phyloP scores from a whole-genome alignment of 768 basidiomycete species.

The Tylopilus sp. region DNA sequence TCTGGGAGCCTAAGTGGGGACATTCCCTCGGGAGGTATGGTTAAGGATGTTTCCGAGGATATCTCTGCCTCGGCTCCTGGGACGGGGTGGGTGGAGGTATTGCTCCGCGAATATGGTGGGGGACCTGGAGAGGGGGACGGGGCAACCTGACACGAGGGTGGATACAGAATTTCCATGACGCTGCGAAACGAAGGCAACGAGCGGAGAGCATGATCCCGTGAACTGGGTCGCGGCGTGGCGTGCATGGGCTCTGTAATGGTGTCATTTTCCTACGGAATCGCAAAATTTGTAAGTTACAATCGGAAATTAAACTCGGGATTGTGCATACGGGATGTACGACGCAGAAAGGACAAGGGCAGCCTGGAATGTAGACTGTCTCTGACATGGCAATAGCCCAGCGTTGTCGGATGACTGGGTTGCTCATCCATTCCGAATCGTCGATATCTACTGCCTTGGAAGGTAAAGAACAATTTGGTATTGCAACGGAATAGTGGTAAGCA shows the following conservation, averaged over 20 bases:
- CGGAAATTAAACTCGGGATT: background rate
- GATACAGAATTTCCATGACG: slow-evolving; percentile 28
- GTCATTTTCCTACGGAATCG: slow-evolving; percentile 9
- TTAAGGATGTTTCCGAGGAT: background rate
- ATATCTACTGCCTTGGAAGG: background rate
- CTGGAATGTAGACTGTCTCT: background rate
- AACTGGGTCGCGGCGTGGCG: background rate
- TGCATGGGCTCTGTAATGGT: background rate
- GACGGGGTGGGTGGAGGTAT: background rate
- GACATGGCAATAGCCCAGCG: background rate
- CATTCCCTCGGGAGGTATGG: background rate
- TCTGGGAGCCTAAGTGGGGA: background rate
- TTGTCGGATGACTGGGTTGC: background rate
- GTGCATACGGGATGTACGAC: slow-evolving; percentile 2
- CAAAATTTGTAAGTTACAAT: slow-evolving; percentile 6
- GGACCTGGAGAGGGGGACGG: slow-evolving; percentile 12
- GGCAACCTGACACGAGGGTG: slow-evolving; percentile 16
- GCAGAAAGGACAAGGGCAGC: slow-evolving; percentile 1
- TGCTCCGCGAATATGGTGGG: slow-evolving; percentile 17
- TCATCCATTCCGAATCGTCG: background rate
- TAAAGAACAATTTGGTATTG: background rate
- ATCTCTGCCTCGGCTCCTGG: background rate
- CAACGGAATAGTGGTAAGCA: background rate
- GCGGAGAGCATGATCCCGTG: background rate
- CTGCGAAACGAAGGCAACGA: slow-evolving; percentile 20